phyloP scores from a whole-genome alignment of 352 stramenopile genomes.

The Hyphochytrium catenoides region DNA sequence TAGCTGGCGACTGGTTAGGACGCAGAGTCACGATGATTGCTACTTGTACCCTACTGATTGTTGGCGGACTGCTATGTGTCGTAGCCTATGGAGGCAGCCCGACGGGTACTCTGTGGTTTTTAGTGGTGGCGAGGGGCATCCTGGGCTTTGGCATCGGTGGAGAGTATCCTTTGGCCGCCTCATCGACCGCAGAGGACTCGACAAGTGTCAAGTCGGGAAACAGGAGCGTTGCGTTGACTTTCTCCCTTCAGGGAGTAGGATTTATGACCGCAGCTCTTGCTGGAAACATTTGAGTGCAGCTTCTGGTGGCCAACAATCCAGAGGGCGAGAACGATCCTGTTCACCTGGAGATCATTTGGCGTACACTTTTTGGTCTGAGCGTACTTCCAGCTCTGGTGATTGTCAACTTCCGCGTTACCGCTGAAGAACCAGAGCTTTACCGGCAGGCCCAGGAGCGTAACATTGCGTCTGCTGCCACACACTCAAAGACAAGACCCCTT shows the following conservation, averaged over 20 bases:
- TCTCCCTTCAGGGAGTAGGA: slow-evolving; percentile 32
- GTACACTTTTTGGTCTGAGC: slow-evolving; percentile 28
- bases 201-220: slow-evolving; percentile 20
- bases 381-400: slow-evolving; percentile 28
- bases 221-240: slow-evolving; percentile 20
- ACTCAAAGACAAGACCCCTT: slow-evolving; percentile 1
- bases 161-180: slow-evolving; percentile 21
- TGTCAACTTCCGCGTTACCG: slow-evolving; percentile 28
- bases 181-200: slow-evolving; percentile 25
- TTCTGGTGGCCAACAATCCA: slow-evolving; percentile 15
- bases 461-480: slow-evolving; percentile 3
- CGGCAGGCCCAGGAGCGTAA: slow-evolving; percentile 10
- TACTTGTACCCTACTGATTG: slow-evolving; percentile 31
- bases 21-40: slow-evolving; percentile 33
- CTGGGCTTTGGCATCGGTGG: slow-evolving; percentile 26
- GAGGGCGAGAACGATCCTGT: slow-evolving; percentile 15
- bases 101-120: slow-evolving; percentile 24
- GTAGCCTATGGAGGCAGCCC: slow-evolving; percentile 18
- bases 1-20: slow-evolving; percentile 15
- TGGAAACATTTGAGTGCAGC: slow-evolving; percentile 27
- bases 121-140: slow-evolving; percentile 25
- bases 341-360: slow-evolving; percentile 32
- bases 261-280: slow-evolving; percentile 24
- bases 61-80: slow-evolving; percentile 31
- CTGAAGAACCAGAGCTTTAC: slow-evolving; percentile 26